A percentile compares a stretch with the other conserved stretches of the same genome.
Conservation (phyloP, 1,284 basidiomycete genomes). For the Abortiporus biennis region DNA sequence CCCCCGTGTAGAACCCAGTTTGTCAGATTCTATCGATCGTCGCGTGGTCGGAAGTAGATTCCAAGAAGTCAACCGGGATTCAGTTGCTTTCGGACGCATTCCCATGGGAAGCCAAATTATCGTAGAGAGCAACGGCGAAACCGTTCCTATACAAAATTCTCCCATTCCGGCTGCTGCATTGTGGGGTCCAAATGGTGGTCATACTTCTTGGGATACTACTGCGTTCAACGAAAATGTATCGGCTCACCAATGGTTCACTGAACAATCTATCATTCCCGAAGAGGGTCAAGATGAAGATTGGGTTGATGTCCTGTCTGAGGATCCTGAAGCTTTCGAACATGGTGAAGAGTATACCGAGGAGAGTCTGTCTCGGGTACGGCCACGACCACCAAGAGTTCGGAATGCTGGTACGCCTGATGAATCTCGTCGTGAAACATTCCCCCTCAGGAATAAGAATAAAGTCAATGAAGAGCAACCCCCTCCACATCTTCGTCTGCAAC, state of each 20-base stretch:
- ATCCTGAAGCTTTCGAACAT: conserved; percentile 34
- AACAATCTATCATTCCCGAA: conserved; percentile 20
- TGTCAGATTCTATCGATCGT: conserved; percentile 54
- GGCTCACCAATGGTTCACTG: conserved; percentile 18
- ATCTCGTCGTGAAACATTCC: conserved; percentile 58
- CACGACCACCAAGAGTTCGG: conserved; percentile 18
- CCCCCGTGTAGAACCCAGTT: conserved; percentile 32
- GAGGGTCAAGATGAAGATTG: conserved; percentile 36
- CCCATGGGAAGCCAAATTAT: conserved; percentile 58
- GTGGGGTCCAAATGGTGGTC: conserved; percentile 49
- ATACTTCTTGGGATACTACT: conserved; percentile 31
- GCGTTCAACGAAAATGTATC: conserved; percentile 20
- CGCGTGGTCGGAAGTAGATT: conserved; percentile 64
- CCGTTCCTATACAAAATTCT: conserved; percentile 28
- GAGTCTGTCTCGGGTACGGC: conserved; percentile 16
- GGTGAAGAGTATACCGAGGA: conserved; percentile 22
- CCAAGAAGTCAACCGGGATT: conserved; percentile 63
- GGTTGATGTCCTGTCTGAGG: conserved; percentile 40
- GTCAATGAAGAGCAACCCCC: conserved; percentile 34
- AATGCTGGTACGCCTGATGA: conserved; percentile 21
- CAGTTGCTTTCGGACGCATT: conserved; percentile 45
- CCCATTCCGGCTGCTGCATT: conserved; percentile 43
- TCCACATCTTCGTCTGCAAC: conserved; percentile 63
- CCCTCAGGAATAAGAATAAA: conserved; percentile 33
- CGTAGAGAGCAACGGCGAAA: conserved; percentile 45